A percentile compares a stretch with the other conserved stretches of the same genome.
phyloP scores from a whole-genome alignment of 768 basidiomycete genomes.

The Suillus sp. region DNA sequence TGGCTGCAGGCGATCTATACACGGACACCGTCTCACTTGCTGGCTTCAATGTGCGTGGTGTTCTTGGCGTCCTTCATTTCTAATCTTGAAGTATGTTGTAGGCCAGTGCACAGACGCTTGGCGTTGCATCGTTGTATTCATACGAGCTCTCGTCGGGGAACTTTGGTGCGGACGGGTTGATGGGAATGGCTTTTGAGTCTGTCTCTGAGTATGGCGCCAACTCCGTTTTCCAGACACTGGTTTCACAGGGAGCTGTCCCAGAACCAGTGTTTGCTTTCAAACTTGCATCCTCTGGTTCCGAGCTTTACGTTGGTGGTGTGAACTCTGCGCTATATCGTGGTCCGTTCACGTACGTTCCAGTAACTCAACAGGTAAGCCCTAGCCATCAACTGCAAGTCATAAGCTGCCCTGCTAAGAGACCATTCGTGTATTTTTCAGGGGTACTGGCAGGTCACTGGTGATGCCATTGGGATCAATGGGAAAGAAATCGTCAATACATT shows the following conservation, averaged over 20 bases:
- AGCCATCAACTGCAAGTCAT: neutral
- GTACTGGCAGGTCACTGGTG: slow-evolving; percentile 25
- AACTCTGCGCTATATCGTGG: slow-evolving; percentile 42
- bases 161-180: slow-evolving; percentile 33
- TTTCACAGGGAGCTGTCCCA: slow-evolving; percentile 37
- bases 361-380: slow-evolving; percentile 31
- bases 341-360: slow-evolving; percentile 37
- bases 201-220: slow-evolving; percentile 38
- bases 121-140: slow-evolving; percentile 26
- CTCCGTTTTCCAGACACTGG: slow-evolving; percentile 47
- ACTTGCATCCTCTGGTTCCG: slow-evolving; percentile 35
- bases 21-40: slow-evolving; percentile 42
- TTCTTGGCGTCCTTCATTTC: slow-evolving; percentile 11
- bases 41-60: slow-evolving; percentile 27
- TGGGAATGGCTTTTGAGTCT: slow-evolving; percentile 46
- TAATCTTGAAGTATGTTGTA: slow-evolving; percentile 22
- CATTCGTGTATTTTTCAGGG: slow-evolving; percentile 17
- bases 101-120: slow-evolving; percentile 27
- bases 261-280: slow-evolving; percentile 42
- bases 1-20: slow-evolving; percentile 41
- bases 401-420: slow-evolving; percentile 4
- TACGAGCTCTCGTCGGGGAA: slow-evolving; percentile 13
- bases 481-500: slow-evolving; percentile 10
- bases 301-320: slow-evolving; percentile 45
- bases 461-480: slow-evolving; percentile 28